Conservation (phyloP, 192 early-diverging fungal genomes). For the Dimargaris verticillata region DNA sequence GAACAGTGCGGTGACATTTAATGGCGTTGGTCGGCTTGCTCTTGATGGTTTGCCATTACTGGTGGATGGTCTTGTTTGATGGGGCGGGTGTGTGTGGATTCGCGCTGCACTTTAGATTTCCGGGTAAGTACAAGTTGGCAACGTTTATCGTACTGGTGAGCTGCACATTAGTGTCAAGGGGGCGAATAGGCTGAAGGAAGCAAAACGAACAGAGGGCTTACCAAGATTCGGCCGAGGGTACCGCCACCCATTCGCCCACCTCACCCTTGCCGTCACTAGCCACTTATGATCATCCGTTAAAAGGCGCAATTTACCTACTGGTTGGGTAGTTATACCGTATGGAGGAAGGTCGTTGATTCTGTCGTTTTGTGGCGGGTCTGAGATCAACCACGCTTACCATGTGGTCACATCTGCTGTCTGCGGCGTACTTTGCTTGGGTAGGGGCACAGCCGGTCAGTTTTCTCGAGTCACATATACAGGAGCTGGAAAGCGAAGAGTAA, state of each 20-base stretch:
- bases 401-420: background rate
- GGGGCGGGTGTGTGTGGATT: too few species aligned
- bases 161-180: too few species aligned
- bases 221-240: too few species aligned
- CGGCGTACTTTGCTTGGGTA: background rate
- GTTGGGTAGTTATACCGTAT: background rate
- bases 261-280: background rate
- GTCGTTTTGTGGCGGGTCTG: background rate
- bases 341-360: background rate
- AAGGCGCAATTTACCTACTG: background rate
- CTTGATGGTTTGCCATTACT: too few species aligned
- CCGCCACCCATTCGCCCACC: background rate
- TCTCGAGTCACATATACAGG: constrained; percentile 23
- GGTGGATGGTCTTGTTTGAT: too few species aligned
- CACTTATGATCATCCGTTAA: background rate
- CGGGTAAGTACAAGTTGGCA: too few species aligned
- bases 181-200: too few species aligned
- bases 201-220: too few species aligned
- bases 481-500: constrained; percentile 43
- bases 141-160: too few species aligned
- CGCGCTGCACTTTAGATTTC: too few species aligned
- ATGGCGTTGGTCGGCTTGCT: too few species aligned
- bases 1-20: too few species aligned
- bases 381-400: background rate
- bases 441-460: constrained; percentile 58